Evolutionary conservation across 192 early-diverging fungal species (phyloP).

Genomic region (Oehlia diaphana): DNA sequence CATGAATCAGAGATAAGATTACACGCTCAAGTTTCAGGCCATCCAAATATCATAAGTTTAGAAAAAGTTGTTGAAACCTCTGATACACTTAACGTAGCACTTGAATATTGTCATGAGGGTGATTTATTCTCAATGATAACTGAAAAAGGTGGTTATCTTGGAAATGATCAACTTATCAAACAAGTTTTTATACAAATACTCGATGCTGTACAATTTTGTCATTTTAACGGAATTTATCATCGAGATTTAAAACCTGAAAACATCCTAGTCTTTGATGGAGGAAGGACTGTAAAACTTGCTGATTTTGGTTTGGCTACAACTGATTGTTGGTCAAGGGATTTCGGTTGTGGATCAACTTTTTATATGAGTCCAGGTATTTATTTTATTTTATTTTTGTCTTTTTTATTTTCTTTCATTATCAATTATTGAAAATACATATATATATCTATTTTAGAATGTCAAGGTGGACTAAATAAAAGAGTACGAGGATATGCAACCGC

Average conservation of each 20-base stretch:
- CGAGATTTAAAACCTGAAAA: conserved; percentile 85
- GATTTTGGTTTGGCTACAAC: conserved; percentile 93
- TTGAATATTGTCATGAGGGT: conserved; percentile 82
- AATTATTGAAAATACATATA: background rate
- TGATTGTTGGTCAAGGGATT: conserved; percentile 64
- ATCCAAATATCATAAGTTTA: conserved; percentile 66
- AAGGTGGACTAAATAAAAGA: conserved; percentile 66
- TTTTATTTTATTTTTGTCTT: conserved; percentile 1
- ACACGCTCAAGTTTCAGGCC: conserved; percentile 62
- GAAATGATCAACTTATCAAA: conserved; percentile 74
- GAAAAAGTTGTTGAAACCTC: conserved; percentile 64
- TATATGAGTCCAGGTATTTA: conserved; percentile 58
- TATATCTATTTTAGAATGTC: conserved; percentile 47
- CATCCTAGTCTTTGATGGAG: conserved; percentile 61
- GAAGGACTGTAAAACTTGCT: conserved; percentile 78
- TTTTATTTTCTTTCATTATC: background rate
- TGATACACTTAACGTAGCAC: conserved; percentile 61
- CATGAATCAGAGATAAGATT: conserved; percentile 68
- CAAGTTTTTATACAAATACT: conserved; percentile 83
- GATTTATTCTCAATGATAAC: conserved; percentile 96
- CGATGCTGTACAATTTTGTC: conserved; percentile 74
- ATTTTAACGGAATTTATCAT: conserved; percentile 68
- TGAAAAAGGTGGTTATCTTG: conserved; percentile 66
- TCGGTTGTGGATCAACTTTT: conserved; percentile 63
- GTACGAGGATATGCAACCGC: conserved; percentile 59